Evolutionary conservation across 1,284 basidiomycete genomes (phyloP), one percentile per base, ranked within the genome.

Genomic region (Ganoderma boninense): DNA sequence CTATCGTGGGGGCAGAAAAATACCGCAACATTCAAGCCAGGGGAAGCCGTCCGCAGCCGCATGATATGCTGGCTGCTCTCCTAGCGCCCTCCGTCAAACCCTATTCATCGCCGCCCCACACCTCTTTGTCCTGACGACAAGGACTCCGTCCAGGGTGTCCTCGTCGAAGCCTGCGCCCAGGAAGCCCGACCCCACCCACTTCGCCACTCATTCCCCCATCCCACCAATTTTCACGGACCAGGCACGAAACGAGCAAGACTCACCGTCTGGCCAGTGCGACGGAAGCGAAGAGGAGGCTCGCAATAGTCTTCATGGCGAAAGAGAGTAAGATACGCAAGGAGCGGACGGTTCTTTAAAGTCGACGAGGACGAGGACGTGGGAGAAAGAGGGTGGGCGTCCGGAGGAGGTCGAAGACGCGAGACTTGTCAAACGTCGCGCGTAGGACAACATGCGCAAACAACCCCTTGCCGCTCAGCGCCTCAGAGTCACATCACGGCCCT

Each of bases 241-340:
- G 23, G 59, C 59, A 40, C 14, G 16, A 56, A 64, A 43, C 29
- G 35, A 44, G n/a, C n/a, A 49, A 43, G n/a, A 71, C 80, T 71
- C 69, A 81, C 80, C 54, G 76, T 69, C 79, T 87, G n/a, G 86
- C 88, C 67, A 86, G 76, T 63, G 81, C 87, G 60, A 80, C 84
- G 43, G 87, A 79, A 40, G 83, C 82, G 68, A 89, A 75, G 44
- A 87, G 72, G 44, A 87, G 84, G 71, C 87, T 77, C 63, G 85
- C 82, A 71, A 89, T 75, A 64, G 84, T 84, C 78, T 85, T 86
- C 82, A 90, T 83, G 82, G 85, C 84, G 76, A 4, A 78, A 78
- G 76, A 75, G 74, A 72, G 74, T 77, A 72, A 70, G 76, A 76
- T 71, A 67, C 69, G 77, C 79, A 89, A 89, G 67, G 87, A 88